Base-by-base conservation (phyloP, 2,329 filamentous ascomycete species). In the Fusarium equiseti region DNA sequence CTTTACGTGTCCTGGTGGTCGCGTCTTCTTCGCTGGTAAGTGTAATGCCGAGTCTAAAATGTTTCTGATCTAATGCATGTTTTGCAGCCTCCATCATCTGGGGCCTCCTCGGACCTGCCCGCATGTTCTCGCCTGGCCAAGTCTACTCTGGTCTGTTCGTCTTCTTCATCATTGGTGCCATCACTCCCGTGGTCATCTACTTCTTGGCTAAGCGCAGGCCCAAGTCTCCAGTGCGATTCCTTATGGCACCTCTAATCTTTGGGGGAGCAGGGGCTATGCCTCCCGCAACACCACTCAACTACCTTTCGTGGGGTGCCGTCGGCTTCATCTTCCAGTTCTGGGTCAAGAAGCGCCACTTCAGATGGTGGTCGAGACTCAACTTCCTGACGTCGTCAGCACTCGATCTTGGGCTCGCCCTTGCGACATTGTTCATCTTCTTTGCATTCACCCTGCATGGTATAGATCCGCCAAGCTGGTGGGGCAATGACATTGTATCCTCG, bases 311-410 rank as follows among this genome's bases (percentile, higher is more conserved):
- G 91, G 90, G 89, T 20, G 81, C 91, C 59, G 89, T 93, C 5
- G 92, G 91, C 31, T 89, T 88, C 72, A 67, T 91, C 32, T 94
- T 93, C 83, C 91, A 94, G 78, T 89, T 88, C 77, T 85, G 83
- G 75, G 87, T 94, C 76, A 89, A 89, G 78, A 87, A 87, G 74
- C 84, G 85, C 16, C 85, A 88, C 77, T 89, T 88, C 67, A 85
- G 81, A 29, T 94, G 91, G 91, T 94, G 92, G 92, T 88, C 87
- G 79, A 85, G 90, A 27, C 87, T 92, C 76, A 93, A 93, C 81
- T 93, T 92, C 74, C 80, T 93, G 65, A 90, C 91, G 0, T 90
- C 89, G 15, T 91, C 90, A 0, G 91, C 88, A 0, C 82, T 94
- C 50, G 91, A 93, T 71, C 83, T 92, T 15, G 91, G 91, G 3